These are phyloP conservation scores for Magnaporthiopsis poae DNA, from an alignment of 2,329 filamentous ascomycete genomes.

Conservation along the genomic window DNA sequence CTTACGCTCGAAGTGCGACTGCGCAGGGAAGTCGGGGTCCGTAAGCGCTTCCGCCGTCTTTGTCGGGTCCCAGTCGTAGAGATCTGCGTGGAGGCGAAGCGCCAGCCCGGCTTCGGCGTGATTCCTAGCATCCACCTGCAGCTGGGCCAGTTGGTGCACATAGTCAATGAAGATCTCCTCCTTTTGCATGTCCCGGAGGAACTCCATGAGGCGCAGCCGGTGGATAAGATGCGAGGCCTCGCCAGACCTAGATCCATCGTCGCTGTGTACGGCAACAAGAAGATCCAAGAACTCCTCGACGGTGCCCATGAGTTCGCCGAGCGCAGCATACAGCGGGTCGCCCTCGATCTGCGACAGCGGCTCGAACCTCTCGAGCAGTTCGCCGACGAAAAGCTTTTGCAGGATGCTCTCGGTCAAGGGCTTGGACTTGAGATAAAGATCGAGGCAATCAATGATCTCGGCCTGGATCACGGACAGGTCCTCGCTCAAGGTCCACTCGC, in stretches of 20 bases:
- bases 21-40: slow-evolving; percentile 70
- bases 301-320: slow-evolving; percentile 70
- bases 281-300: slow-evolving; percentile 87
- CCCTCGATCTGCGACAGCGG: slow-evolving; percentile 49
- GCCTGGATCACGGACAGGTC: slow-evolving; percentile 86
- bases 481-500: slow-evolving; percentile 92
- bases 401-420: slow-evolving; percentile 77
- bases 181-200: slow-evolving; percentile 90
- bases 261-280: slow-evolving; percentile 77
- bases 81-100: slow-evolving; percentile 78
- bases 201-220: slow-evolving; percentile 85
- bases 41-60: slow-evolving; percentile 54
- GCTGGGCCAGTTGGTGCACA: slow-evolving; percentile 76
- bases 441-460: slow-evolving; percentile 90
- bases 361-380: slow-evolving; percentile 73
- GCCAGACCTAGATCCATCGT: slow-evolving; percentile 48
- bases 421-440: slow-evolving; percentile 81
- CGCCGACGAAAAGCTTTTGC: slow-evolving; percentile 84
- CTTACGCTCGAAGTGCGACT: slow-evolving; percentile 84
- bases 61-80: slow-evolving; percentile 81
- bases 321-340: slow-evolving; percentile 61
- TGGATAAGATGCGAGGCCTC: slow-evolving; percentile 80
- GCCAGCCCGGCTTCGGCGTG: slow-evolving; percentile 81
- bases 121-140: slow-evolving; percentile 68
- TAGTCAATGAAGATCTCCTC: slow-evolving; percentile 95